Percentiles rank a stretch among this genome's conserved stretches.
Conservation (phyloP, 163 green algal species). For the Scenedesmus sp. region DNA sequence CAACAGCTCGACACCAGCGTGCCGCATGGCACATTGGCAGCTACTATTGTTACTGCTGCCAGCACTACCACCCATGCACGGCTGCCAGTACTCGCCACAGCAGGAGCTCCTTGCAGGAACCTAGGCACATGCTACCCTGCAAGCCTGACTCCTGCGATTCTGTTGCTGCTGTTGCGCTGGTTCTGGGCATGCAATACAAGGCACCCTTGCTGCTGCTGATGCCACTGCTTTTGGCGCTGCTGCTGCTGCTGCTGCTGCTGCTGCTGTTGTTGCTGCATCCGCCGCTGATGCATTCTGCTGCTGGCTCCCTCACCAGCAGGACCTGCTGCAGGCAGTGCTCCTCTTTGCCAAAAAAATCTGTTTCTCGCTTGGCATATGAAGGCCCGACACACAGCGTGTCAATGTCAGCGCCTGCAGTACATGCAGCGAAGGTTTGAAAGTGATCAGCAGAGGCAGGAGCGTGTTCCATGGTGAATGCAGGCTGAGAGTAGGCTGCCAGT, state of each 20-base stretch:
- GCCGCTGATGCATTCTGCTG: not conserved
- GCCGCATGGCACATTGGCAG: too few relatives aligned
- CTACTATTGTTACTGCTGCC: too few relatives aligned
- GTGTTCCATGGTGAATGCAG: not conserved
- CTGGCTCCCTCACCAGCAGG: conserved; percentile 62
- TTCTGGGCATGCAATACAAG: not conserved
- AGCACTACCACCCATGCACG: too few relatives aligned
- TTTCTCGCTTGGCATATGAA: conserved; percentile 80
- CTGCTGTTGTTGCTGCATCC: not conserved
- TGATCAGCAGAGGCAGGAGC: not conserved
- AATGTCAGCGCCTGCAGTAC: conserved; percentile 93
- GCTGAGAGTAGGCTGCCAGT: not conserved
- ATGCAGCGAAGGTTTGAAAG: not conserved
- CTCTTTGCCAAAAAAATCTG: conserved; percentile 95
- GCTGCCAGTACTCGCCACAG: too few relatives aligned
- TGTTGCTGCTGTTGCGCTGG: not conserved
- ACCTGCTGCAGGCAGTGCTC: conserved; percentile 86
- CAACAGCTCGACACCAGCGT: too few relatives aligned
- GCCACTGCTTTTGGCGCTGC: too few relatives aligned
- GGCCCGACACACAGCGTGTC: conserved; percentile 97
- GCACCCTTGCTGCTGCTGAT: not conserved
- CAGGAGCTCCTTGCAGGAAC: too few relatives aligned
- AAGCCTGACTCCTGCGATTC: too few relatives aligned
- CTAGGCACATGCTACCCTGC: too few relatives aligned
- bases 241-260: not conserved